phyloP scores from a whole-genome alignment of 805 yeast species.

The Millerago galiae region DNA sequence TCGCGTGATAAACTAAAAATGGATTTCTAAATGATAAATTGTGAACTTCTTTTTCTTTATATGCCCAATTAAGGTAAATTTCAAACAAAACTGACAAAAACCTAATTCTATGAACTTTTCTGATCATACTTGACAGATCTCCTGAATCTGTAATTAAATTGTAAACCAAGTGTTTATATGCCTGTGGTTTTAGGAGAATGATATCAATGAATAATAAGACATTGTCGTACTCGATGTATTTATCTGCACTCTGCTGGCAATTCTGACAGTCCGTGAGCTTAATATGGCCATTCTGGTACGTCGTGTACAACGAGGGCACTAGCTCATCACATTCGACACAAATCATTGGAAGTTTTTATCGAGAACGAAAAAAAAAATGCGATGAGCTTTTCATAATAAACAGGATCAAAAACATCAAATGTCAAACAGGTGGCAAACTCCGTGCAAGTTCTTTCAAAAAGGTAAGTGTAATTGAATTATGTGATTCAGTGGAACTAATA shows the following conservation, averaged over 20 bases:
- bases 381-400: background rate
- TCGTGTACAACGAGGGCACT: constrained; percentile 58
- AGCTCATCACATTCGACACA: constrained; percentile 83
- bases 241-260: constrained; percentile 77
- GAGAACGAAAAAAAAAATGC: background rate
- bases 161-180: constrained; percentile 79
- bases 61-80: constrained; percentile 88
- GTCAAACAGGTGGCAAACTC: constrained; percentile 23
- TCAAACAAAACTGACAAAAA: constrained; percentile 71
- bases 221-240: constrained; percentile 84
- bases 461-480: constrained; percentile 21
- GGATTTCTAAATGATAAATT: constrained; percentile 14
- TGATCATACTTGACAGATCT: background rate
- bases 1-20: constrained; percentile 27
- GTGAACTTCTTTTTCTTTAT: constrained; percentile 57
- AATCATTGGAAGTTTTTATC: constrained; percentile 46
- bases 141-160: constrained; percentile 35
- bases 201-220: constrained; percentile 81
- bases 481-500: too few species aligned
- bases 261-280: constrained; percentile 67
- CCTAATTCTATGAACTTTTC: constrained; percentile 39
- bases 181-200: constrained; percentile 78
- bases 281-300: constrained; percentile 72
- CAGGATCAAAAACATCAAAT: constrained; percentile 3
- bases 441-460: constrained; percentile 39